A percentile compares a stretch with the other conserved stretches of the same genome.
Conservation (phyloP, 2,329 filamentous ascomycete genomes). For the Phaeosphaeriaceae sp. region DNA sequence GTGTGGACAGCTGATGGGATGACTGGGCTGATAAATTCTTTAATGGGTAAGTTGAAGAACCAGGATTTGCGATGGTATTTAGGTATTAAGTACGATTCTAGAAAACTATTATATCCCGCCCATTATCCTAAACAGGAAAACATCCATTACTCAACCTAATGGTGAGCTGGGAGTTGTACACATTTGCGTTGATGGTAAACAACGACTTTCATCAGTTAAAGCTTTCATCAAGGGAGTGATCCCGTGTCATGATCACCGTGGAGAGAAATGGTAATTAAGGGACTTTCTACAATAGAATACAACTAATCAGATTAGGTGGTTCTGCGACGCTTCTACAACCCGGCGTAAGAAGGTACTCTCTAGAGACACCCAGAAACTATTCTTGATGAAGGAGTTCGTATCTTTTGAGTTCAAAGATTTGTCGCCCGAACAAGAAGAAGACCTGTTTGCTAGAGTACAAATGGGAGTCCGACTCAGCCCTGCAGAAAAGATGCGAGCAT, state of each 20-base stretch:
- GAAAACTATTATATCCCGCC: slow-evolving; percentile 55
- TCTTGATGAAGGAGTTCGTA: slow-evolving; percentile 50
- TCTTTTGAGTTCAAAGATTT: slow-evolving; percentile 54
- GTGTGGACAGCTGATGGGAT: slow-evolving; percentile 52
- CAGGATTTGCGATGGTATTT: background rate
- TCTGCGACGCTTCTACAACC: slow-evolving; percentile 14
- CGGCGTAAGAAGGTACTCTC: slow-evolving; percentile 43
- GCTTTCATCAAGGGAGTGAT: slow-evolving; percentile 56
- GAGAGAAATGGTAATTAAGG: slow-evolving; percentile 50
- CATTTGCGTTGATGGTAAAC: slow-evolving; percentile 48
- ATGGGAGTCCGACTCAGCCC: slow-evolving; percentile 53
- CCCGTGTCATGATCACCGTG: slow-evolving; percentile 50
- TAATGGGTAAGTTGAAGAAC: slow-evolving; percentile 35
- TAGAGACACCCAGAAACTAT: slow-evolving; percentile 44
- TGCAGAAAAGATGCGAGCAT: slow-evolving; percentile 56
- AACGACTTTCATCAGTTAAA: slow-evolving; percentile 54
- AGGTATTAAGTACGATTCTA: slow-evolving; percentile 3
- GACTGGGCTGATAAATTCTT: slow-evolving; percentile 42
- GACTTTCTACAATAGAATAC: background rate
- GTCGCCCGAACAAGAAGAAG: slow-evolving; percentile 52
- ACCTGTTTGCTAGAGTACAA: slow-evolving; percentile 57
- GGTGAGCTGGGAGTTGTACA: slow-evolving; percentile 19
- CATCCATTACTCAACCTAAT: slow-evolving; percentile 11
- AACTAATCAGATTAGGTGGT: slow-evolving; percentile 33
- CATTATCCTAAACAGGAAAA: slow-evolving; percentile 54